Evolutionary conservation across 768 basidiomycete genomes (phyloP), one percentile per base, ranked within the genome.

Genomic region (Amanita subjunquillea): DNA sequence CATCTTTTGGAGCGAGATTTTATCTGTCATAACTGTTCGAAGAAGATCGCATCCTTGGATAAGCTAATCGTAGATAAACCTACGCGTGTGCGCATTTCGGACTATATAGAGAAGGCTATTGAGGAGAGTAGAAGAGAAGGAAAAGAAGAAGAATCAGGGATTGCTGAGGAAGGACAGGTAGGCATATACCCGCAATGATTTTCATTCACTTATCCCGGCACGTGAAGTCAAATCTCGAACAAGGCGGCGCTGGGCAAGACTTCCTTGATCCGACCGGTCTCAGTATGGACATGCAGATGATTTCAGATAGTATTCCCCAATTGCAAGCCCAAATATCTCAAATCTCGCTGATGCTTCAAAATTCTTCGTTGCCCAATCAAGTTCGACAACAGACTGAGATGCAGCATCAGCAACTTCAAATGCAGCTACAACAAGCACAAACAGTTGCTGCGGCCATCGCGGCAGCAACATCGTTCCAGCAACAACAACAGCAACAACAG

Each of bases 1-100:
- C 79, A 94, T 68, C 75, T 99, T 48, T 79, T 95, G 57, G 95
- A 98, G 66, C 83, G 90, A 68, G 93, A 96, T 72, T 98, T 98
- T 67, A 72, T 86, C 53, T 98, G 95, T 69, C 94, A 91, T 6
- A 82, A 83, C 58, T 98, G 96, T 67, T 77, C 81, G 57, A 85
- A 85, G 68, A 92, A 87, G 70, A 81, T 98, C 55, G 77, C 85
- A 3, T 92, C 88, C 34, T 71, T 98, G 60, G 93, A 96, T 73
- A 90, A 90, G 67, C 75, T 98, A 46, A 67, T 80, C 53, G 65
- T 79, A 61, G 93, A 97, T 70, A 87, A 83, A 64, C 83, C 82
- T 36, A 79, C 78, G 69, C 81, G 95, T 55, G 80, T 77, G 44
- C 84, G 76, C 60, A 90, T 94, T 40, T 68, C 72, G 50, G 87